These are phyloP conservation scores for Vicia faba DNA, from an alignment of 306 rosid species.

Conservation along the genomic window DNA sequence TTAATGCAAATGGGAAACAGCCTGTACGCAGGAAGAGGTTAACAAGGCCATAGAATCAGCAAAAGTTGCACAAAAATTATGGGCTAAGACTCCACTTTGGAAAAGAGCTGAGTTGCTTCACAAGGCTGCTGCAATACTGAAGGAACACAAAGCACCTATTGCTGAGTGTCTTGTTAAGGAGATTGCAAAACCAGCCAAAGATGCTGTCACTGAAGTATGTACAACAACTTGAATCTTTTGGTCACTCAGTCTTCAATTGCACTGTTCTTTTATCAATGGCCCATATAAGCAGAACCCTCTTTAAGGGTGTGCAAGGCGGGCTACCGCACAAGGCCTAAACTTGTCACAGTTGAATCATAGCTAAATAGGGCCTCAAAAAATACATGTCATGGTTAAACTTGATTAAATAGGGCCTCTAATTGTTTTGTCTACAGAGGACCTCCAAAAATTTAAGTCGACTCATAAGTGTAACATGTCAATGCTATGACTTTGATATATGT, in stretches of 20 bases:
- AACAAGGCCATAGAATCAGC: constrained; percentile 66
- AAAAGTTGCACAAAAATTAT: constrained; percentile 70
- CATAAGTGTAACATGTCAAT: too few species aligned
- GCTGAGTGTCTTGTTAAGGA: constrained; percentile 90
- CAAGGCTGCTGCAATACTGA: constrained; percentile 82
- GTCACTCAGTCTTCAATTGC: too few species aligned
- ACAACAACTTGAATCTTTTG: background rate
- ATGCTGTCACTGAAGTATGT: constrained; percentile 73
- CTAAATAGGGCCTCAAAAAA: too few species aligned
- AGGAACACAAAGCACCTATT: constrained; percentile 74
- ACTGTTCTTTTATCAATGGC: too few species aligned
- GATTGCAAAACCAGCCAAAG: constrained; percentile 89
- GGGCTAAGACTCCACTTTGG: constrained; percentile 95
- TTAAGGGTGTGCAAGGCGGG: too few species aligned
- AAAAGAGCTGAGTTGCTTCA: constrained; percentile 90
- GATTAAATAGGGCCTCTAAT: too few species aligned
- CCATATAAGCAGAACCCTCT: too few species aligned
- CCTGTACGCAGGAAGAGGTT: constrained; percentile 81
- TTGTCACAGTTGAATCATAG: too few species aligned
- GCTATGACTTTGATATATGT: background rate
- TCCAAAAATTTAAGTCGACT: too few species aligned
- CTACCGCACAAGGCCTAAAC: too few species aligned
- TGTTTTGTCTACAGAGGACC: too few species aligned
- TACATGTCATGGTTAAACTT: too few species aligned
- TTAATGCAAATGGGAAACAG: constrained; percentile 44